A percentile compares a stretch with the other conserved stretches of the same genome.
Conservation (phyloP, 192 early-diverging fungal genomes). For the Coemansia umbellata region DNA sequence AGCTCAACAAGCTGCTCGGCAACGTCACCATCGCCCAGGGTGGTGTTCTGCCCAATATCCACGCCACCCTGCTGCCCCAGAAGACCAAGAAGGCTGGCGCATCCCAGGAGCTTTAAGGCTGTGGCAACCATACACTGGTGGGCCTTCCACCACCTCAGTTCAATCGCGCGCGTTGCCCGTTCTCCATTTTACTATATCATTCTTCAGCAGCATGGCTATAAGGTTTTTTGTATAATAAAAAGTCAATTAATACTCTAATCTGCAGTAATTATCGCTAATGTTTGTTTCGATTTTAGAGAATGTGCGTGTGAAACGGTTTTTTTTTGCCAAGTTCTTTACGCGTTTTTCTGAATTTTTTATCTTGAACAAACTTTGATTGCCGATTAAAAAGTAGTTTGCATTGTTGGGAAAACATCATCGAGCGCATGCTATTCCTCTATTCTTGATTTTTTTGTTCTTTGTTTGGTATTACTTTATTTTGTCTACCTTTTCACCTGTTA, state of each 20-base stretch:
- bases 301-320: not conserved
- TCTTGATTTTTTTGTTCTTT: not conserved
- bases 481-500: too few relatives aligned
- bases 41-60: constrained; percentile 93
- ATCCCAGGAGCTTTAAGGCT: constrained; percentile 65
- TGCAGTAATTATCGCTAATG: not conserved
- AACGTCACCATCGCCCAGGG: constrained; percentile 90
- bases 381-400: too few relatives aligned
- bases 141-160: too few relatives aligned
- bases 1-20: constrained; percentile 88
- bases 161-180: constrained; percentile 46
- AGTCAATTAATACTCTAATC: not conserved
- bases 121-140: too few relatives aligned
- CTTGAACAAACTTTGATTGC: not conserved
- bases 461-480: not conserved
- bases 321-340: not conserved
- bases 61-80: constrained; percentile 77
- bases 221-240: constrained; percentile 39
- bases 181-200: constrained; percentile 17
- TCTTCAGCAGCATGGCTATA: not conserved
- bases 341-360: constrained; percentile 2
- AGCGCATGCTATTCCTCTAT: not conserved
- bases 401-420: not conserved
- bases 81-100: constrained; percentile 68
- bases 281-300: not conserved